Percentiles rank a stretch among this genome's conserved stretches.
Conservation (phyloP, 129 eudicot genomes). For the Scalesia atractyloides region DNA sequence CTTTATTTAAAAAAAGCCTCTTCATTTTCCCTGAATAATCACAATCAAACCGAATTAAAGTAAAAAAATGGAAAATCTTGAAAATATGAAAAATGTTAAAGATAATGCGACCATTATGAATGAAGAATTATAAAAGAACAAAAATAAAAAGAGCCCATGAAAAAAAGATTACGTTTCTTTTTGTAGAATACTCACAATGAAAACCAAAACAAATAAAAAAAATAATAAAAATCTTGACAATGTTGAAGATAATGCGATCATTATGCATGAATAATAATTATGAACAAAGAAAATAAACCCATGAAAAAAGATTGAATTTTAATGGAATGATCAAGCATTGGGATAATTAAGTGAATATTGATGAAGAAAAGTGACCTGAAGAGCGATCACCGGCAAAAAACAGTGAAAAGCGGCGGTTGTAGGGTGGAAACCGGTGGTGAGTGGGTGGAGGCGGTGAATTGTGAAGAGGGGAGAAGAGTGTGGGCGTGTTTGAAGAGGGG, state of each 20-base stretch:
- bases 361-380: not conserved
- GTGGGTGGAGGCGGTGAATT: slow-evolving; percentile 16
- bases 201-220: not conserved
- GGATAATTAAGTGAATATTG: not conserved
- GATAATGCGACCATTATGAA: not conserved
- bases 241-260: not conserved
- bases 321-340: not conserved
- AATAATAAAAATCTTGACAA: not conserved
- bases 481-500: slow-evolving; percentile 37
- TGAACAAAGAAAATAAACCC: not conserved
- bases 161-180: not conserved
- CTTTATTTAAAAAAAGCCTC: not conserved
- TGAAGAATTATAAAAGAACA: not conserved
- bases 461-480: slow-evolving; percentile 23
- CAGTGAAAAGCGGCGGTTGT: slow-evolving; percentile 14
- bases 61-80: not conserved
- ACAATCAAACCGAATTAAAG: not conserved
- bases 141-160: not conserved
- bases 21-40: not conserved
- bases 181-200: not conserved
- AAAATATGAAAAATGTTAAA: not conserved
- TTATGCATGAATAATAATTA: not conserved
- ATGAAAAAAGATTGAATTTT: not conserved
- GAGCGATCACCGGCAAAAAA: slow-evolving; percentile 15
- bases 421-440: slow-evolving; percentile 9